Percentiles rank a stretch among this genome's conserved stretches.
phyloP scores from a whole-genome alignment of 225 moss, liverwort and hornwort genomes.

The Physcomitrellopsis africana region DNA sequence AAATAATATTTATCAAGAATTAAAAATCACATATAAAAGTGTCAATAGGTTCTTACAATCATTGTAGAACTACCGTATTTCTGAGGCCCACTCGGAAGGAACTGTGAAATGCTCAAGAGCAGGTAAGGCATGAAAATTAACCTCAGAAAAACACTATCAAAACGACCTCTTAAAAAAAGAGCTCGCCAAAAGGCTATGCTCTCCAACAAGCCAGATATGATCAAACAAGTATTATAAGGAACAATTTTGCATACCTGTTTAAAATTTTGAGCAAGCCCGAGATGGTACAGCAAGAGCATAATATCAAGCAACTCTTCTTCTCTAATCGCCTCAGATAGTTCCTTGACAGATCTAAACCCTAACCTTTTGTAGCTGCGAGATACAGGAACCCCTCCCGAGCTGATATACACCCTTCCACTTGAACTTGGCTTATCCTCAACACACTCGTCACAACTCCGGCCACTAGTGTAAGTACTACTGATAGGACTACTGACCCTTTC shows the following conservation, averaged over 20 bases:
- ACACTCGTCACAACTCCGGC: slow-evolving; percentile 74
- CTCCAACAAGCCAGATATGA: no score
- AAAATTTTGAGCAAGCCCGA: slow-evolving; percentile 89
- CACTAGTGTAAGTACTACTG: slow-evolving; percentile 63
- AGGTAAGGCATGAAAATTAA: no score
- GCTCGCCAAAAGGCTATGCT: no score
- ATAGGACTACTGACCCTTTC: slow-evolving; percentile 84
- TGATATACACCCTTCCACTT: slow-evolving; percentile 82
- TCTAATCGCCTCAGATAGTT: slow-evolving; percentile 93
- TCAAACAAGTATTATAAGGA: not conserved
- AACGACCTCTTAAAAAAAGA: no score
- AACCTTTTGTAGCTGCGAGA: slow-evolving; percentile 68
- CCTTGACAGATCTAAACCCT: slow-evolving; percentile 89
- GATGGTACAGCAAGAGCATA: slow-evolving; percentile 89
- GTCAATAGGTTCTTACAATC: no score
- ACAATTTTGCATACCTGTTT: slow-evolving; percentile 64
- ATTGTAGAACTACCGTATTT: no score
- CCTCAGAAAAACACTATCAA: no score
- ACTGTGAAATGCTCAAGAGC: no score
- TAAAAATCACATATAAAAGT: no score
- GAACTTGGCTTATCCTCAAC: slow-evolving; percentile 93
- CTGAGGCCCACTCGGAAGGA: no score
- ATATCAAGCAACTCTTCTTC: slow-evolving; percentile 94
- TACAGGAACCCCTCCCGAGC: slow-evolving; percentile 59
- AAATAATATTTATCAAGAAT: not conserved